Conservation (phyloP, 78 protist genomes). For the Goniomonas avonlea region DNA sequence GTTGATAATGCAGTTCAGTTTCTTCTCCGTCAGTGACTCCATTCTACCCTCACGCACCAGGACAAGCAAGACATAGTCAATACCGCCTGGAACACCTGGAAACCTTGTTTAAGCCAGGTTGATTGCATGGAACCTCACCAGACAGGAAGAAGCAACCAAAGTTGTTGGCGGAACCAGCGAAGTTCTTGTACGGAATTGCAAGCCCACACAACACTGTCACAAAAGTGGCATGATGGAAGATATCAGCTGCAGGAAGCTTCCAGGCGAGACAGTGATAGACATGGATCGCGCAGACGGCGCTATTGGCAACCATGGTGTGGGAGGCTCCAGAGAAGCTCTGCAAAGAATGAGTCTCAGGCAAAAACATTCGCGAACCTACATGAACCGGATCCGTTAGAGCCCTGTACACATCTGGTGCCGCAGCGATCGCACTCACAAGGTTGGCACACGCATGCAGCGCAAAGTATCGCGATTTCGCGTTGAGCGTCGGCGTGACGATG, state of each 20-base stretch:
- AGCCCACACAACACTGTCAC: not conserved
- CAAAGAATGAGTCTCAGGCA: no score
- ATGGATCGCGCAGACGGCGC: not conserved
- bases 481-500: no score
- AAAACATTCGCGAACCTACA: no score
- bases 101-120: no score
- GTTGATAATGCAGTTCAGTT: not conserved
- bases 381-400: no score
- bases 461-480: no score
- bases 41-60: not conserved
- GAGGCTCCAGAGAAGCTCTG: no score
- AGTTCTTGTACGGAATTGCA: not conserved
- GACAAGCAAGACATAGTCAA: not conserved
- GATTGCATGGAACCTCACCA: no score
- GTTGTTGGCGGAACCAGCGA: not conserved
- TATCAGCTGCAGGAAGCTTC: not conserved
- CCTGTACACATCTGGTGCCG: no score
- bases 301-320: no score
- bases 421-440: no score
- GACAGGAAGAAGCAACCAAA: not conserved
- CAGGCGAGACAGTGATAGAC: not conserved
- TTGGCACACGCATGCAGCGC: no score
- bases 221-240: not conserved
- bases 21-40: not conserved
- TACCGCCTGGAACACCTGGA: slow-evolving; percentile 10